A percentile compares a stretch with the other conserved stretches of the same genome.
phyloP scores from a whole-genome alignment of 2,329 filamentous ascomycete species.

The Chaetomium strumarium region DNA sequence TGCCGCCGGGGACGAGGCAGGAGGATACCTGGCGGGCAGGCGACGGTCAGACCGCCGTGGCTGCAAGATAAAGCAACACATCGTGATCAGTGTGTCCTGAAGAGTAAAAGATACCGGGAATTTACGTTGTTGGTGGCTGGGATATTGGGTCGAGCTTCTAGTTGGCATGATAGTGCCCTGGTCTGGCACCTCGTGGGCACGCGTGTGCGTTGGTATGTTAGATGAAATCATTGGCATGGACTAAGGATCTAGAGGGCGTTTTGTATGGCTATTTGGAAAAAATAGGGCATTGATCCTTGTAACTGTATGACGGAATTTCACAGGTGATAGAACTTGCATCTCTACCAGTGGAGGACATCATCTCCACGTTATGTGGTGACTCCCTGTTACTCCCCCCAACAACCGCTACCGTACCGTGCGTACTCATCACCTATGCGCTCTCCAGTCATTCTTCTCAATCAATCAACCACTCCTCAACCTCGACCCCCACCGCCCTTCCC shows the following conservation, averaged over 20 bases:
- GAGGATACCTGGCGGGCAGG: conserved; percentile 70
- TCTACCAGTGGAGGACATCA: neutral
- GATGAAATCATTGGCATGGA: neutral
- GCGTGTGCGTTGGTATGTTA: neutral
- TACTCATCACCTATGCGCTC: neutral
- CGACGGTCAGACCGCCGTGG: conserved; percentile 26
- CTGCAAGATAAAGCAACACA: conserved; percentile 12
- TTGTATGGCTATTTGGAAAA: neutral
- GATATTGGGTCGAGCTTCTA: neutral
- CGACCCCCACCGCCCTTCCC: conserved; percentile 69
- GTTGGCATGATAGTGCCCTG: no score
- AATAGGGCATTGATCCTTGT: neutral
- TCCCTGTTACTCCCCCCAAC: neutral
- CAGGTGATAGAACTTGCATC: conserved; percentile 2
- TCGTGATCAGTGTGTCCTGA: neutral
- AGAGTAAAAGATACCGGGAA: neutral
- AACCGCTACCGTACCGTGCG: no score
- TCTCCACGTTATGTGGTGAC: neutral
- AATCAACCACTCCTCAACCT: conserved; percentile 70
- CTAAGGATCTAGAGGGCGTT: conserved; percentile 10
- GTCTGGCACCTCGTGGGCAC: neutral
- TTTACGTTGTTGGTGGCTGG: neutral
- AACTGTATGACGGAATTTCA: conserved; percentile 5
- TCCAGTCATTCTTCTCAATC: conserved; percentile 41
- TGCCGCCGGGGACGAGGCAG: conserved; percentile 75